A percentile compares a stretch with the other conserved stretches of the same genome.
phyloP scores from a whole-genome alignment of 768 basidiomycete species.

The Leccinum truebloodii region DNA sequence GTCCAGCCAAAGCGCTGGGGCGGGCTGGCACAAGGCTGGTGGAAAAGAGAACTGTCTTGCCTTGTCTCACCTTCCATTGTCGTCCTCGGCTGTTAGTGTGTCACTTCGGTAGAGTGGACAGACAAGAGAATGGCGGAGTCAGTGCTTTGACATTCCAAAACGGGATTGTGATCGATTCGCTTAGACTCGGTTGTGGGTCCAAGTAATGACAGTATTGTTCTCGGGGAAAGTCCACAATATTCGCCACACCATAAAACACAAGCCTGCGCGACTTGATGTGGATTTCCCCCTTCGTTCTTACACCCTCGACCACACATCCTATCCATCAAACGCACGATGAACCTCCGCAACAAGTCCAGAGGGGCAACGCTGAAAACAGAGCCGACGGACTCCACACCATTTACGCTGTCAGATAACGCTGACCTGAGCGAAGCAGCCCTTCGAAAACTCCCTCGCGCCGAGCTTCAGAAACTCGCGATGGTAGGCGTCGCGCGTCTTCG shows the following conservation, averaged over 20 bases:
- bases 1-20: neutral
- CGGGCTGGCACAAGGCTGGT: too few relatives aligned
- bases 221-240: conserved; percentile 6
- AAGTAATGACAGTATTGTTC: conserved; percentile 14
- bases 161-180: conserved; percentile 11
- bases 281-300: neutral
- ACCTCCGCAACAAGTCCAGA: conserved; percentile 14
- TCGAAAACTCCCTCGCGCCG: conserved; percentile 24
- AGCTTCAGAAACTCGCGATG: conserved; percentile 30
- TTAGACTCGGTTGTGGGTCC: conserved; percentile 21
- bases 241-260: conserved; percentile 10
- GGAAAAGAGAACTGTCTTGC: neutral
- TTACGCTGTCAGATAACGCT: neutral
- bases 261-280: neutral
- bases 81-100: neutral
- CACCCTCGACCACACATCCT: neutral
- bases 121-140: conserved; percentile 1
- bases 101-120: neutral
- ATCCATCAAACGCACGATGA: conserved; percentile 8
- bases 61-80: conserved; percentile 4
- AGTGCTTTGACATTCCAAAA: conserved; percentile 19
- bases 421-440: conserved; percentile 19
- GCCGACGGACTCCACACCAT: neutral
- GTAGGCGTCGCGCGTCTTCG: conserved; percentile 8
- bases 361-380: neutral